phyloP scores from a whole-genome alignment of 2,329 filamentous ascomycete species.

The Verticillium nubilum region DNA sequence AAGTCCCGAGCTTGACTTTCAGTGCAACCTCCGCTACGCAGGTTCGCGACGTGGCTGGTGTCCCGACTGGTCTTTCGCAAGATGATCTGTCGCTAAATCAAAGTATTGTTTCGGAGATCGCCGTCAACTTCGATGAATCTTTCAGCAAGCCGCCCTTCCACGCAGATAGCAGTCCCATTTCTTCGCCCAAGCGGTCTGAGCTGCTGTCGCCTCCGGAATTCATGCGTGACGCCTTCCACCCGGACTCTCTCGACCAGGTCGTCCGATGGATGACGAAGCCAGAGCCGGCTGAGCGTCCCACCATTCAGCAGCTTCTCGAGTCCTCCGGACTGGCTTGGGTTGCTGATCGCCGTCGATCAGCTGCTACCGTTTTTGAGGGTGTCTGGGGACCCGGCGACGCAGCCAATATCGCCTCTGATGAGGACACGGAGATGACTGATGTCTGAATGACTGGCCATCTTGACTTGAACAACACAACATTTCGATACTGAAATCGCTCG shows the following conservation, averaged over 20 bases:
- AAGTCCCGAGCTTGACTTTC: conserved; percentile 82
- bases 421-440: conserved; percentile 56
- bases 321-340: conserved; percentile 78
- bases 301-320: conserved; percentile 65
- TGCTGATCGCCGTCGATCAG: conserved; percentile 67
- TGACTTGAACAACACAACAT: background rate
- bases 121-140: conserved; percentile 27
- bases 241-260: conserved; percentile 74
- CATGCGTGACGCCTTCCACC: conserved; percentile 73
- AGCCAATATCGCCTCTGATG: conserved; percentile 30
- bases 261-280: conserved; percentile 86
- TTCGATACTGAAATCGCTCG: conserved; percentile 10
- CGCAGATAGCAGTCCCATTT: conserved; percentile 30
- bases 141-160: conserved; percentile 23
- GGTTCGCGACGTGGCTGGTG: conserved; percentile 10
- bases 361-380: conserved; percentile 93
- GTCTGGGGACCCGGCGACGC: conserved; percentile 79
- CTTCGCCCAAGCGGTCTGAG: conserved; percentile 42
- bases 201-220: conserved; percentile 68
- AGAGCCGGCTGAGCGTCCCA: conserved; percentile 67
- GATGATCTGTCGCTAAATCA: conserved; percentile 9
- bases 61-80: conserved; percentile 10
- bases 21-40: conserved; percentile 46
- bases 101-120: conserved; percentile 13
- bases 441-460: conserved; percentile 30